Base-by-base conservation (phyloP, 768 basidiomycete genomes). In the Kwoniella sp. region DNA sequence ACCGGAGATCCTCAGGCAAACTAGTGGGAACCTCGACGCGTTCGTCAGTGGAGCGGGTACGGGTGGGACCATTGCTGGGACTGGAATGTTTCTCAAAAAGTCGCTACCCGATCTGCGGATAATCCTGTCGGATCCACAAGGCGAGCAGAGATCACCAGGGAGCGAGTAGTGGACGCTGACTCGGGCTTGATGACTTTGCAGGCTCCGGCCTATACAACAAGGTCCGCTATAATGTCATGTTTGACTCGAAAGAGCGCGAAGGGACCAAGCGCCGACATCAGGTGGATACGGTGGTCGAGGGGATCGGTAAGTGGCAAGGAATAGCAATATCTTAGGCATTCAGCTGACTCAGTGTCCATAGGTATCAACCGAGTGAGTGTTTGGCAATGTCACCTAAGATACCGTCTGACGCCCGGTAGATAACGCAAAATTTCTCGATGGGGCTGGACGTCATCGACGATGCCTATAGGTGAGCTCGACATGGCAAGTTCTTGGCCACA, bases 1-100 rank as follows among this genome's bases (percentile, higher is more conserved):
- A 0, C 91, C 90, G 0, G 95, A 98, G 77, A 88, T 98, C 28
- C 90, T 90, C 86, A 79, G 84, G 36, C 95, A 99, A 70, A 89
- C 88, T 6, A 85, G 84, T 64, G 91, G 91, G 10, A 75, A 76
- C 23, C 56, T 95, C 0, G 80, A 87, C 66, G 89, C 85, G 5
- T 96, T 96, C 64, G 84, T 98, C 34, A 82, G 85, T 25, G 93
- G 93, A 1, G 90, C 93, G 49, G 90, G 90, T n/a, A 96, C 93
- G 2, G 93, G 95, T 5, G 95, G 95, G 11, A 98, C 93, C 3
- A 82, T 99, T 44, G 86, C 90, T 1, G 93, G 93, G 0, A 81
- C 79, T 4, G 91, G 89, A 0, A 80, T 77, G 44, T 93, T 80
- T 66, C 76, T 99, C 46, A 93, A 91, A 75, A 81, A 81, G 10